Percentiles rank a stretch among this genome's conserved stretches.
phyloP scores from a whole-genome alignment of 768 basidiomycete species.

The Mycena albidolilacea region DNA sequence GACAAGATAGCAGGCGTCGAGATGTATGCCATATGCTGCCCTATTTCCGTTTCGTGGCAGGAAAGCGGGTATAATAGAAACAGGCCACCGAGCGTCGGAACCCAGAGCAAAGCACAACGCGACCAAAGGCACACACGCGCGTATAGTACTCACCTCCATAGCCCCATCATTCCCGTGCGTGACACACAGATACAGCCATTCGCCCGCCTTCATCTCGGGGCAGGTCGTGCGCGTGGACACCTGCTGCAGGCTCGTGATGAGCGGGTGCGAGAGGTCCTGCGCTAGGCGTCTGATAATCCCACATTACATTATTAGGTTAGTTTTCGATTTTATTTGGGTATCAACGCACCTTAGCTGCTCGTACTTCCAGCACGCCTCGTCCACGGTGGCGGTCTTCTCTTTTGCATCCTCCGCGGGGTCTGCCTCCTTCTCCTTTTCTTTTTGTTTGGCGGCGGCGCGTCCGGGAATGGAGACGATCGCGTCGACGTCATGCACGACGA shows the following conservation, averaged over 20 bases:
- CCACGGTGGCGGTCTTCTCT: constrained; percentile 68
- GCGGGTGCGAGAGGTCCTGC: constrained; percentile 88
- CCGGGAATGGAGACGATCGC: constrained; percentile 81
- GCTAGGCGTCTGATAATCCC: constrained; percentile 78
- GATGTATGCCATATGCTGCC: no score
- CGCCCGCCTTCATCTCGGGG: constrained; percentile 99
- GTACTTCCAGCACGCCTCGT: constrained; percentile 90
- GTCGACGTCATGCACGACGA: constrained; percentile 91
- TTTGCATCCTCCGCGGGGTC: constrained; percentile 53
- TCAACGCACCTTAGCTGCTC: constrained; percentile 62
- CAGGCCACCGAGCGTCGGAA: no score
- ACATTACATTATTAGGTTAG: background rate
- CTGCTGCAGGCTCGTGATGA: constrained; percentile 87
- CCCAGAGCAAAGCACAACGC: no score
- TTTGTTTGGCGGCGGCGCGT: constrained; percentile 46
- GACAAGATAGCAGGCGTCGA: no score
- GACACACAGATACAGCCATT: constrained; percentile 97
- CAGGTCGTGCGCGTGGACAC: constrained; percentile 91
- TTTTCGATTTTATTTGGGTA: background rate
- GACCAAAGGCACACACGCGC: no score
- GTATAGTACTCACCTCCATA: constrained; percentile 85
- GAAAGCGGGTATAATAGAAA: no score
- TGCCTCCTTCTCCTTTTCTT: constrained; percentile 49
- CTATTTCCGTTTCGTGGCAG: no score
- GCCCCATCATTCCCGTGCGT: constrained; percentile 92